Evolutionary conservation across 495 filamentous ascomycete genomes (phyloP), one percentile per base, ranked within the genome.

Genomic region (Clohesyomyces aquaticus): DNA sequence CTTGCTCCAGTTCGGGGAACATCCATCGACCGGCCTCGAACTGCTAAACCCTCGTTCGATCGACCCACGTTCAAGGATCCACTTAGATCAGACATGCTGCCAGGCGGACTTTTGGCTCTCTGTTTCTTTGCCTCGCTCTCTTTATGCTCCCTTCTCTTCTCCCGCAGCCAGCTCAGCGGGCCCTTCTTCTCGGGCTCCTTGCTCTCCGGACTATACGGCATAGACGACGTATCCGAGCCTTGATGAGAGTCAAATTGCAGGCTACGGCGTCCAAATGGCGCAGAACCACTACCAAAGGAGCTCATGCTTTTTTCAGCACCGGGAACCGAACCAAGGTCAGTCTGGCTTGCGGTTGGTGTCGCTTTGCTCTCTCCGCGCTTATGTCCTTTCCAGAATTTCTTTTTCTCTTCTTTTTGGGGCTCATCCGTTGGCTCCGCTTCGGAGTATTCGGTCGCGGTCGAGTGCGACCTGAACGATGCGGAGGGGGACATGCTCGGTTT

Each of bases 121-220:
- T 82, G 79, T 46, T 81, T 79, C 60, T 86, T 82, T 26, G 74
- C 79, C 26, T 76, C 76, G 19, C 75, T 71, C 50, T 89, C 87
- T 72, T 87, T 90, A 25, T 86, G 84, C 67, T 92, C 89, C 18
- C 87, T 83, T 42, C 94, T 85, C 76, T 94, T 96, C 64, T 85
- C 87, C 71, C 90, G 90, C 66, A 96, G 83, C 83, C 93, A 96
- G 16, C 85, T 87, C 50, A 95, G 81, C 4, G 91, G 81, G n/a
- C 89, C 88, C 63, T 85, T 89, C 63, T 81, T 80, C 72, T 85
- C 82, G 21, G 73, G 83, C 74, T 79, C 81, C 70, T 76, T 72
- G 35, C 23, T 78, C 69, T 71, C 78, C 8, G 23, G 25, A 23
- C 25, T 26, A 23, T 52, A 46, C 0, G 26, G 42, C 49, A 35